Evolutionary conservation across 345 rosid species (phyloP).

Genomic region (Moricandia arvensis): DNA sequence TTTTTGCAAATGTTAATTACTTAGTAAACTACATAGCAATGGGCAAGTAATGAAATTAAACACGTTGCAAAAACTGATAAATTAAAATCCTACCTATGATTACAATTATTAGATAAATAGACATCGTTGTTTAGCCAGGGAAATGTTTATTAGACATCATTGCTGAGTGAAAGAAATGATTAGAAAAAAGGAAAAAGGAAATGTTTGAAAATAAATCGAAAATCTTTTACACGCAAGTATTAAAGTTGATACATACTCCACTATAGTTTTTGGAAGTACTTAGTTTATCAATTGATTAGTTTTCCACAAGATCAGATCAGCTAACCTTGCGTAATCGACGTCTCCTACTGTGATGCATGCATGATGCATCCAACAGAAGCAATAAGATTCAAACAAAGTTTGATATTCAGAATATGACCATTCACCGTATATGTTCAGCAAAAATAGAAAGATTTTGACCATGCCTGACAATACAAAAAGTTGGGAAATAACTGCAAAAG

Average conservation of each 20-base stretch:
- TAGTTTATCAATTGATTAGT: not conserved
- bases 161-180: too few species aligned
- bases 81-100: not conserved
- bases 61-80: not conserved
- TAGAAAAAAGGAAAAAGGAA: too few species aligned
- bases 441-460: not conserved
- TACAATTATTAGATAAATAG: not conserved
- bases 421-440: not conserved
- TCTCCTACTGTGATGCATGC: constrained; percentile 6
- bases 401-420: not conserved
- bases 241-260: not conserved
- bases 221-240: not conserved
- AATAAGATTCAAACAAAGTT: not conserved
- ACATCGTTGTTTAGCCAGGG: not conserved
- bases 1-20: too few species aligned
- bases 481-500: not conserved
- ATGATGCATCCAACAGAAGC: constrained; percentile 2
- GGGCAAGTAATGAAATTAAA: not conserved
- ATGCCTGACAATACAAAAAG: not conserved
- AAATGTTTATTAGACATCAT: not conserved
- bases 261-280: not conserved
- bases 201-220: not conserved
- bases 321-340: not conserved
- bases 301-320: constrained; percentile 14
- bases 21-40: not conserved